Evolutionary conservation across 352 stramenopile species (phyloP).

Genomic region (Phytophthora pistaciae): DNA sequence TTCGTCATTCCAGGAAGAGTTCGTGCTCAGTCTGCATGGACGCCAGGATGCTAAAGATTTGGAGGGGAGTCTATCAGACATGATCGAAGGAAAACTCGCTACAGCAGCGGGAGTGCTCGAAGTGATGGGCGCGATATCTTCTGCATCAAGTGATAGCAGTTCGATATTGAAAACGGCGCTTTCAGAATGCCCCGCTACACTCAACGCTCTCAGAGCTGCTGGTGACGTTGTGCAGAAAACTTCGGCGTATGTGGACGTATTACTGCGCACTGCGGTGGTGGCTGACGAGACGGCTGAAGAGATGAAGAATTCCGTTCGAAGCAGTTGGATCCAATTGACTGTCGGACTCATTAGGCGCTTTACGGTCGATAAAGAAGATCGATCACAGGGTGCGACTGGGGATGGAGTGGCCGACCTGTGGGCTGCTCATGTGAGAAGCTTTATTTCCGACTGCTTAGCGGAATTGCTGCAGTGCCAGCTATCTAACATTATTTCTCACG

Average conservation of each 20-base stretch:
- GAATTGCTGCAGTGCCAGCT: conserved; percentile 44
- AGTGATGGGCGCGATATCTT: conserved; percentile 1
- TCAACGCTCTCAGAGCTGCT: conserved; percentile 31
- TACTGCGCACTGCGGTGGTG: conserved; percentile 15
- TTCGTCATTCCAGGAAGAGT: conserved; percentile 41
- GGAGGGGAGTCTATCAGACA: conserved; percentile 10
- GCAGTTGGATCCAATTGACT: conserved; percentile 30
- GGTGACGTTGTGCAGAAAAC: conserved; percentile 35
- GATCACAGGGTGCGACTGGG: conserved; percentile 3
- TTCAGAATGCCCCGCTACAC: conserved; percentile 12
- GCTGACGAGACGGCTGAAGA: conserved; percentile 12
- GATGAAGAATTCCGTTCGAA: conserved; percentile 21
- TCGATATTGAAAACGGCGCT: conserved; percentile 18
- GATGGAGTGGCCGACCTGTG: conserved; percentile 17
- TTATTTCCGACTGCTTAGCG: conserved; percentile 32
- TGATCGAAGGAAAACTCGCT: conserved; percentile 16
- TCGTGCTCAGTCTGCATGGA: conserved; percentile 40
- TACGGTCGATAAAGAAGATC: conserved; percentile 2
- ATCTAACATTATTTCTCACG: conserved; percentile 33
- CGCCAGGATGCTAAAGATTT: conserved; percentile 6
- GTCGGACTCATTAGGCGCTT: conserved; percentile 21
- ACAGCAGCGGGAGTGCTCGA: conserved; percentile 12
- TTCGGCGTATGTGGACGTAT: conserved; percentile 13
- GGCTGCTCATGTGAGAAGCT: conserved; percentile 28
- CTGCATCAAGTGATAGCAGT: conserved; percentile 2